These are phyloP conservation scores for Agrostemma githago DNA, from an alignment of 148 eudicot species.

Conservation along the genomic window DNA sequence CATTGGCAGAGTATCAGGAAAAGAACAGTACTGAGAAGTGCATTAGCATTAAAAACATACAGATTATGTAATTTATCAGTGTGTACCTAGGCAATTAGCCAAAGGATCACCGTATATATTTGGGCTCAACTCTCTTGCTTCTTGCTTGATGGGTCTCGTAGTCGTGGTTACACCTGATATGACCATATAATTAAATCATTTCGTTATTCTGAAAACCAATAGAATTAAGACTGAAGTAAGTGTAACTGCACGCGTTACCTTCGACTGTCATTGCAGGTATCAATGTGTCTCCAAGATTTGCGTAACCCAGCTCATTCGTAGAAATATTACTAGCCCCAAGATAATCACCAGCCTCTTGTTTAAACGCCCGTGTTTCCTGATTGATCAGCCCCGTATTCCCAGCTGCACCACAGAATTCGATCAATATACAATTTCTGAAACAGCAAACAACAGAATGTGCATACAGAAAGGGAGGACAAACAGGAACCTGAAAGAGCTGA, in stretches of 20 bases:
- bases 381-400: neutral
- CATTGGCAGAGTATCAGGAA: no score
- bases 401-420: neutral
- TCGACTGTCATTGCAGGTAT: neutral
- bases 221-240: neutral
- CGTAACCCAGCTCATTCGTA: neutral
- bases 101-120: neutral
- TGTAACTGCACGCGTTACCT: neutral
- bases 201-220: neutral
- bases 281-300: neutral
- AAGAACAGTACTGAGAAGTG: no score
- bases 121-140: constrained; percentile 10
- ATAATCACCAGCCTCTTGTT: constrained; percentile 3
- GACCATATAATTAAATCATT: constrained; percentile 7
- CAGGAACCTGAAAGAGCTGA: constrained; percentile 14
- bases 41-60: no score
- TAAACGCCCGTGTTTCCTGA: neutral
- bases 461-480: neutral
- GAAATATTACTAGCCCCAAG: neutral
- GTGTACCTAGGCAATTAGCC: neutral
- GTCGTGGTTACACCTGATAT: constrained; percentile 9
- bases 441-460: neutral
- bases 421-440: neutral
- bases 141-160: constrained; percentile 21
- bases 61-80: neutral